Conservation (phyloP, 768 basidiomycete genomes). For the Polyporus arcularius region DNA sequence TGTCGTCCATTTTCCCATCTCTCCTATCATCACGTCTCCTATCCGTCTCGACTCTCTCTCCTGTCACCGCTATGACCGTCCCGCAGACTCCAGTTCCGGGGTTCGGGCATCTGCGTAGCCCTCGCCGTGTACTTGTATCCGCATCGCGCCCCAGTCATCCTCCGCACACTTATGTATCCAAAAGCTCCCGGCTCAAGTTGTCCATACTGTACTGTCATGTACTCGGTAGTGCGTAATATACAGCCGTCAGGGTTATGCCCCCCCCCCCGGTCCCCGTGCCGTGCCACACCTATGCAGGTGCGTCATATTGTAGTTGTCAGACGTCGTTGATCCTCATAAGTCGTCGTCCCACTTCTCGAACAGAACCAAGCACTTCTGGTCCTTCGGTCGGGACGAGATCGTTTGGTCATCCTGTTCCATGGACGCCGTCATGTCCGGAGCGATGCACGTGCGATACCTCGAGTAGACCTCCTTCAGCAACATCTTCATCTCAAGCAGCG, state of each 20-base stretch:
- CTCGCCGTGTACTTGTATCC: not conserved
- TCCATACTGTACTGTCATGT: not conserved
- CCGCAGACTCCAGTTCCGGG: too few species aligned
- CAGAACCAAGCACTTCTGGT: slow-evolving; percentile 18
- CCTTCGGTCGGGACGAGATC: slow-evolving; percentile 22
- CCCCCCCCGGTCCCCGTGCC: too few species aligned
- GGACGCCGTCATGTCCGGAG: slow-evolving; percentile 21
- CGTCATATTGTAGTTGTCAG: too few species aligned
- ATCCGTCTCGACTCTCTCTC: too few species aligned
- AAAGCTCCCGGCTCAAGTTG: not conserved
- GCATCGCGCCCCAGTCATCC: not conserved
- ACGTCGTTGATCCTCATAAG: too few species aligned
- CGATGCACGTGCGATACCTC: slow-evolving; percentile 16
- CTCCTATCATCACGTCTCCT: too few species aligned
- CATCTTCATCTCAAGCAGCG: slow-evolving; percentile 27
- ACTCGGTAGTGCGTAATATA: not conserved
- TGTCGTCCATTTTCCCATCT: too few species aligned
- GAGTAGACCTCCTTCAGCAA: slow-evolving; percentile 22
- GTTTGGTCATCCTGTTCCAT: slow-evolving; percentile 26
- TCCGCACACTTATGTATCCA: not conserved
- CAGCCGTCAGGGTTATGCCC: not conserved
- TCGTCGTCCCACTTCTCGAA: slow-evolving; percentile 20
- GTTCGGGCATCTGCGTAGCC: too few species aligned
- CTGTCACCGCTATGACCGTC: too few species aligned
- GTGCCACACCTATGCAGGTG: not conserved